Evolutionary conservation across 768 basidiomycete genomes (phyloP).

Genomic region (Plicaturopsis crispa): DNA sequence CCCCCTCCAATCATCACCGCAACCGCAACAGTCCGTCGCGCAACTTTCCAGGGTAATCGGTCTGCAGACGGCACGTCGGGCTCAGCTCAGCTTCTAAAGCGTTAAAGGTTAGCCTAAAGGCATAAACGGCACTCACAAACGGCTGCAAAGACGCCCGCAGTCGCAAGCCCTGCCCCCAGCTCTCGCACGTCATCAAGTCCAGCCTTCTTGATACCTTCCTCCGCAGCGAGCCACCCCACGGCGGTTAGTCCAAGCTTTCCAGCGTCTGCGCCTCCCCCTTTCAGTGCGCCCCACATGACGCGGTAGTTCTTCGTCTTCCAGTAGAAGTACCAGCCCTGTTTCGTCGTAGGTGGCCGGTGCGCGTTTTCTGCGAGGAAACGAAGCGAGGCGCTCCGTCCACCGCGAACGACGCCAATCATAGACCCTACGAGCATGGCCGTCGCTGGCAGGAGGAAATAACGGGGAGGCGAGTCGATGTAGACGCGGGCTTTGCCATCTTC

Average conservation of each 20-base stretch:
- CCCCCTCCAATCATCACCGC: conserved; percentile 51
- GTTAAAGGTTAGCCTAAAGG: too few species aligned
- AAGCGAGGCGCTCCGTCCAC: conserved; percentile 61
- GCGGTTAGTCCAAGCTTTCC: conserved; percentile 39
- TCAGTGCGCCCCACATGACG: conserved; percentile 66
- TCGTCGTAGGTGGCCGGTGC: conserved; percentile 76
- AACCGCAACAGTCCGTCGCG: conserved; percentile 38
- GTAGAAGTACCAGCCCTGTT: conserved; percentile 93
- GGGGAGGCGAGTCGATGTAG: conserved; percentile 47
- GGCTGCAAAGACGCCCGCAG: conserved; percentile 48
- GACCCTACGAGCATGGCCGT: conserved; percentile 54
- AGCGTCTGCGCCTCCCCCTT: conserved; percentile 55
- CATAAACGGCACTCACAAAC: conserved; percentile 34
- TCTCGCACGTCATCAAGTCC: conserved; percentile 37
- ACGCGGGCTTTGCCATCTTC: background rate
- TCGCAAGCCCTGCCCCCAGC: conserved; percentile 59
- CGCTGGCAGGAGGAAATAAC: conserved; percentile 54
- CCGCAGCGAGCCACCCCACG: conserved; percentile 39
- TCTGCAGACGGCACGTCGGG: conserved; percentile 29
- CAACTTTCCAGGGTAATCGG: conserved; percentile 45
- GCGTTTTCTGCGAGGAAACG: conserved; percentile 91
- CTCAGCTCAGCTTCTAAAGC: too few species aligned
- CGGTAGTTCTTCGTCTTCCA: conserved; percentile 94
- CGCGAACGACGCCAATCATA: conserved; percentile 68
- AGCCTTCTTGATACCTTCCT: conserved; percentile 32